These are phyloP conservation scores for Cunninghamia lanceolata DNA, from an alignment of 75 land plant genomes.

Conservation along the genomic window DNA sequence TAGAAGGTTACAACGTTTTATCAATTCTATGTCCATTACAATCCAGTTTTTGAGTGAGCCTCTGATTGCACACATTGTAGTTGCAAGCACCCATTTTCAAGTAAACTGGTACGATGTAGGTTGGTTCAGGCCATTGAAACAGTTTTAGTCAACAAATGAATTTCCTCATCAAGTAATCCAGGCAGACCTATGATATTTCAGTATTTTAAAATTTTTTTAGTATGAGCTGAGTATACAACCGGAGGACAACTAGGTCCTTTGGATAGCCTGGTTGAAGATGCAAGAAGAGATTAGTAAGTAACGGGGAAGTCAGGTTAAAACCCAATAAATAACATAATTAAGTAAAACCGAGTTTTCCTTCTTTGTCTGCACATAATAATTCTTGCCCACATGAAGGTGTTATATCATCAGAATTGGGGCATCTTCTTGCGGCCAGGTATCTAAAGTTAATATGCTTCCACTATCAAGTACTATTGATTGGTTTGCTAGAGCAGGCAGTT, in stretches of 20 bases:
- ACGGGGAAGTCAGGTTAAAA: neutral
- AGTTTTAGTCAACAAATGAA: too few species aligned
- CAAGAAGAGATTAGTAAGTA: neutral
- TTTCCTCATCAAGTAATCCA: too few species aligned
- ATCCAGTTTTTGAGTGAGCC: too few species aligned
- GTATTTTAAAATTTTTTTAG: too few species aligned
- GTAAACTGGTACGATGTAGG: too few species aligned
- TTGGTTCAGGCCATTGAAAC: too few species aligned
- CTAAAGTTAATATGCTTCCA: neutral
- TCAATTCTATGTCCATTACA: too few species aligned
- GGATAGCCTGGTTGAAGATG: neutral
- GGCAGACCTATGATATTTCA: too few species aligned
- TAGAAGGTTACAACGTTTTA: too few species aligned
- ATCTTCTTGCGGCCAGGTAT: neutral
- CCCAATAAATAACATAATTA: neutral
- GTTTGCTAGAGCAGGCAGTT: neutral
- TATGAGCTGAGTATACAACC: too few species aligned
- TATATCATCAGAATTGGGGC: neutral
- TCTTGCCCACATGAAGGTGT: neutral
- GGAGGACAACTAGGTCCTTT: neutral
- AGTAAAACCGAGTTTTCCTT: neutral
- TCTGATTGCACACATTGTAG: too few species aligned
- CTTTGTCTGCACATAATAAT: neutral
- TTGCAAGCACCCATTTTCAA: too few species aligned
- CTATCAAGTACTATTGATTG: neutral